phyloP scores from a whole-genome alignment of 176 grass and related monocot genomes.

The Paspalum vaginatum region DNA sequence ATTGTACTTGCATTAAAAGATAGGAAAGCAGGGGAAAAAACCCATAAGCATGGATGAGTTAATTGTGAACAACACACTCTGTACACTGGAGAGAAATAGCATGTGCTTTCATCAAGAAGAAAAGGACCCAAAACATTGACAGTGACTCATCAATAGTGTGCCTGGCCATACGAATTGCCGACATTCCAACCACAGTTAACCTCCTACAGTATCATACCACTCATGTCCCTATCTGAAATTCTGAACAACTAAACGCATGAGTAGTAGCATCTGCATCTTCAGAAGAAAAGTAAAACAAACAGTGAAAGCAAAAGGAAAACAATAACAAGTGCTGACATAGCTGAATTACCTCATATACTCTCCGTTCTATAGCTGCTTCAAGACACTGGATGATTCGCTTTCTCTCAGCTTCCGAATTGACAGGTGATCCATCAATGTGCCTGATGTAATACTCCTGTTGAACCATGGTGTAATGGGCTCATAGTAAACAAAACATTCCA shows the following conservation, averaged over 20 bases:
- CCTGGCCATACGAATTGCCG: conserved; percentile 33
- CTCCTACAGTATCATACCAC: conserved; percentile 18
- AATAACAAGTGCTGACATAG: not conserved
- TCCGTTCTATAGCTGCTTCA: conserved; percentile 91
- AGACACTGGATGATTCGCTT: conserved; percentile 81
- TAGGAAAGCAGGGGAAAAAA: not conserved
- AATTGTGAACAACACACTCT: conserved; percentile 20
- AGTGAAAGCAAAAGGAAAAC: conserved; percentile 22
- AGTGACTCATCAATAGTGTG: conserved; percentile 39
- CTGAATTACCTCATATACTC: conserved; percentile 81
- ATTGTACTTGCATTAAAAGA: conserved; percentile 1
- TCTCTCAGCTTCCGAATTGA: conserved; percentile 86
- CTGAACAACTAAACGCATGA: conserved; percentile 22
- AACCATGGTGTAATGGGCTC: conserved; percentile 30
- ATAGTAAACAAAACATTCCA: conserved; percentile 31
- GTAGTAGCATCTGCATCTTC: not conserved
- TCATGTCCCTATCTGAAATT: conserved; percentile 31
- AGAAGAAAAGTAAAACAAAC: conserved; percentile 20
- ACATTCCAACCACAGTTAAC: conserved; percentile 24
- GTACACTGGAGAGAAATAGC: conserved; percentile 34
- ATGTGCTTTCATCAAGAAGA: conserved; percentile 22
- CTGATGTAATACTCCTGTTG: conserved; percentile 85
- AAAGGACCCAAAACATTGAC: conserved; percentile 32
- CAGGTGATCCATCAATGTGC: conserved; percentile 82
- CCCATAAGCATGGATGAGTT: conserved; percentile 26